These are phyloP conservation scores for Chalaropsis ovoidea DNA, from an alignment of 2,329 filamentous ascomycete species.

Conservation along the genomic window DNA sequence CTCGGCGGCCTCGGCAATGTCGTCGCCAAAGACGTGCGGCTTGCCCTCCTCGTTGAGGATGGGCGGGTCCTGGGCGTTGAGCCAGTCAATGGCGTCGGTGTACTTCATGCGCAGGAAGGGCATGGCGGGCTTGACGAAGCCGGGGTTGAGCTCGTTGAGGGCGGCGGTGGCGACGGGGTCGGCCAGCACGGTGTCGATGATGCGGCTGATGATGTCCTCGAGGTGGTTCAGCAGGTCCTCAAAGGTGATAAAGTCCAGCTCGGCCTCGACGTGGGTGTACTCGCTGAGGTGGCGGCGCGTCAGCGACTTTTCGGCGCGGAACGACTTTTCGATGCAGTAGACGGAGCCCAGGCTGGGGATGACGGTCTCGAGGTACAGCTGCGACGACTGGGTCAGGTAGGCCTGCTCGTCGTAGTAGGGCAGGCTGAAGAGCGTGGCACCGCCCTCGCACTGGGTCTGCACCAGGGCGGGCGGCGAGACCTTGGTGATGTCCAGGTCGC, in stretches of 20 bases:
- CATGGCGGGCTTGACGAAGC: constrained; percentile 67
- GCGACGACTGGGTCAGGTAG: constrained; percentile 92
- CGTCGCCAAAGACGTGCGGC: constrained; percentile 84
- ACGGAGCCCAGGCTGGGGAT: constrained; percentile 85
- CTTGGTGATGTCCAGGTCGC: constrained; percentile 66
- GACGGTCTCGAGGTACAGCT: constrained; percentile 94
- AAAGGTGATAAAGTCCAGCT: constrained; percentile 93
- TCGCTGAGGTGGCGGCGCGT: constrained; percentile 91
- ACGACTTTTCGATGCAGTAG: constrained; percentile 97
- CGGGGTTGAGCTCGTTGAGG: constrained; percentile 82
- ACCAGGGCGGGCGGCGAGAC: constrained; percentile 84
- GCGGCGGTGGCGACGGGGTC: constrained; percentile 62
- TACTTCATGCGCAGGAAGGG: constrained; percentile 96
- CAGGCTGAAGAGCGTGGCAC: constrained; percentile 80
- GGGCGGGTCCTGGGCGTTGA: constrained; percentile 64
- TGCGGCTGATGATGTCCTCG: constrained; percentile 76
- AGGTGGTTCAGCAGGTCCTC: constrained; percentile 78
- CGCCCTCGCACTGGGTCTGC: constrained; percentile 90
- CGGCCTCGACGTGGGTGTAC: constrained; percentile 93
- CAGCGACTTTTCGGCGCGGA: constrained; percentile 92
- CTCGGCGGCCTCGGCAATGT: constrained; percentile 96
- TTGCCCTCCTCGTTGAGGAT: constrained; percentile 90
- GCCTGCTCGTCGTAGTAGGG: constrained; percentile 82
- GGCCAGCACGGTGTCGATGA: constrained; percentile 65
- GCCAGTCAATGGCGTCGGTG: constrained; percentile 86